These are phyloP conservation scores for Clonostachys sp. DNA, from an alignment of 2,329 filamentous ascomycete genomes.

Conservation along the genomic window DNA sequence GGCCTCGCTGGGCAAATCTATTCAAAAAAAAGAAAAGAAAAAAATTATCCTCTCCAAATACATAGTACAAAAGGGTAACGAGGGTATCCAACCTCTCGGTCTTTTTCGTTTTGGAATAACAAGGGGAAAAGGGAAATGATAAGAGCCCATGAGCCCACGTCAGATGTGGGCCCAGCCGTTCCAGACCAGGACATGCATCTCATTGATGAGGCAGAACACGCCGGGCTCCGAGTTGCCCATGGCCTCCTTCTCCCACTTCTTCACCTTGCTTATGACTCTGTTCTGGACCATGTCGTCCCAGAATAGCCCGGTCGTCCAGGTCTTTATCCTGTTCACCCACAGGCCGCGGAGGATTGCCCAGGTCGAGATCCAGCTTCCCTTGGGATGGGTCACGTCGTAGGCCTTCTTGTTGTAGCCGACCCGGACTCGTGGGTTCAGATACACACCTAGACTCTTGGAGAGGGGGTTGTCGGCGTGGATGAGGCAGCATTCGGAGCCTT, in stretches of 20 bases:
- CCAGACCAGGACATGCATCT: slow-evolving; percentile 54
- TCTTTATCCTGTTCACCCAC: slow-evolving; percentile 52
- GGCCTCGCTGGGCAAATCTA: too few species aligned
- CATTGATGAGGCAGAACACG: slow-evolving; percentile 50
- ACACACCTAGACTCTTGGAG: slow-evolving; percentile 49
- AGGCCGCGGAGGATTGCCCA: slow-evolving; percentile 44
- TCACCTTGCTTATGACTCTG: slow-evolving; percentile 27
- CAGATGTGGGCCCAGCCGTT: slow-evolving; percentile 57
- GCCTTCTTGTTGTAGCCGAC: slow-evolving; percentile 57
- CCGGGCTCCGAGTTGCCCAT: slow-evolving; percentile 34
- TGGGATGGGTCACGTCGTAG: slow-evolving; percentile 43
- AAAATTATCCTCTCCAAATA: too few species aligned
- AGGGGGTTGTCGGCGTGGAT: slow-evolving; percentile 68
- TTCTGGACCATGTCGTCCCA: slow-evolving; percentile 3
- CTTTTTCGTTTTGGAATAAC: too few species aligned
- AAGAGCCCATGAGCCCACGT: neutral
- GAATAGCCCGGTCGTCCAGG: slow-evolving; percentile 24
- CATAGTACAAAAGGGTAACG: too few species aligned
- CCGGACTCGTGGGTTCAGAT: slow-evolving; percentile 63
- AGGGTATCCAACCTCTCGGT: too few species aligned
- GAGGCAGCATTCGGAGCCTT: slow-evolving; percentile 77
- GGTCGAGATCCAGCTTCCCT: slow-evolving; percentile 38
- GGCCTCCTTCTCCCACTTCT: slow-evolving; percentile 28
- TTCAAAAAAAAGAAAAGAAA: too few species aligned
- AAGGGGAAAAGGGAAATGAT: too few species aligned